Evolutionary conservation across 768 basidiomycete species (phyloP).

Genomic region (Termitomyces sp.): DNA sequence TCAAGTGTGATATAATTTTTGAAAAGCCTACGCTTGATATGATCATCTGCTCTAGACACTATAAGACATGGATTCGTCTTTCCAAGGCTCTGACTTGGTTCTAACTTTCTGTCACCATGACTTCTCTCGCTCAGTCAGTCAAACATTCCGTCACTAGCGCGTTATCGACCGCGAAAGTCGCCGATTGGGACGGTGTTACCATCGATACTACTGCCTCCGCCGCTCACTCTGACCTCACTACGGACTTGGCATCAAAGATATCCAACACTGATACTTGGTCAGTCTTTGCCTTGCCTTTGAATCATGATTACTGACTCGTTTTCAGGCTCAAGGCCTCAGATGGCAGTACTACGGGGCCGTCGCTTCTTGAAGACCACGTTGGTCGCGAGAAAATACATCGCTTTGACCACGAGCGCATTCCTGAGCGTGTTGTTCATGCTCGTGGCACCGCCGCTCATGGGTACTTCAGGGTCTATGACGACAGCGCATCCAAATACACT

Average conservation of each 20-base stretch:
- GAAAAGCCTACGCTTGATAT: not conserved
- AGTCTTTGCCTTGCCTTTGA: conserved; percentile 6
- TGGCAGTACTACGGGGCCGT: conserved; percentile 51
- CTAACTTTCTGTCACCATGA: not conserved
- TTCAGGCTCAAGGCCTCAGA: conserved; percentile 49
- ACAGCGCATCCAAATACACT: conserved; percentile 66
- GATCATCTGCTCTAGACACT: not conserved
- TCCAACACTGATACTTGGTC: conserved; percentile 65
- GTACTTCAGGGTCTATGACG: conserved; percentile 69
- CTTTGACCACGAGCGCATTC: conserved; percentile 85
- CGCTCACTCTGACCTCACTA: conserved; percentile 34
- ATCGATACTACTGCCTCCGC: conserved; percentile 9
- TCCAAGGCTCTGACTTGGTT: not conserved
- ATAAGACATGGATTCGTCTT: not conserved
- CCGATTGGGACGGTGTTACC: not conserved
- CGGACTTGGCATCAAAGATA: conserved; percentile 55
- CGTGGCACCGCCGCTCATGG: conserved; percentile 80
- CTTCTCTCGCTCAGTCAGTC: not conserved
- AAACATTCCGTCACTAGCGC: not conserved
- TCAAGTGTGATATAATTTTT: not conserved
- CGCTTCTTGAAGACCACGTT: conserved; percentile 74
- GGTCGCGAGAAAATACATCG: conserved; percentile 70
- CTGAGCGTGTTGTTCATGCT: conserved; percentile 74
- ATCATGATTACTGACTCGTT: not conserved
- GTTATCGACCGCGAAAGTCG: not conserved